Conservation (phyloP, 1,284 basidiomycete species). For the Trichosporon sp. region DNA sequence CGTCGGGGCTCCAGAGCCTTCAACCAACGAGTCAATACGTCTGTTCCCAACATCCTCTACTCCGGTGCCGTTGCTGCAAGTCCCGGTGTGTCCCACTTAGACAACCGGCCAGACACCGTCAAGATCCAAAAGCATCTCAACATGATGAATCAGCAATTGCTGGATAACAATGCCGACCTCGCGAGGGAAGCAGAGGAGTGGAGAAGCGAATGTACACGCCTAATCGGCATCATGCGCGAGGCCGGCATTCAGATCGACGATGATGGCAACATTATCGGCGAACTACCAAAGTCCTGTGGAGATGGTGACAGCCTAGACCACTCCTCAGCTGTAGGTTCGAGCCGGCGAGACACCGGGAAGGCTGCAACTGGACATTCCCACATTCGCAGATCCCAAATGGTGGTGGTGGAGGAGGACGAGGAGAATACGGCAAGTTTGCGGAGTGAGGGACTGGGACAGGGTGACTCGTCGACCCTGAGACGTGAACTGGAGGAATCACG, state of each 20-base stretch:
- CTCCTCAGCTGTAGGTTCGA: background rate
- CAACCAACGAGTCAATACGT: constrained; percentile 46
- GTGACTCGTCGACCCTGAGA: background rate
- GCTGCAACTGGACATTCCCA: background rate
- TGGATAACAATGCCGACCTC: constrained; percentile 48
- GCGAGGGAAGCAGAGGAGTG: constrained; percentile 51
- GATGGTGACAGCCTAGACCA: constrained; percentile 21
- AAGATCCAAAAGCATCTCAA: constrained; percentile 56
- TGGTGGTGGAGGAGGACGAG: constrained; percentile 39
- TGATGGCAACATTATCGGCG: constrained; percentile 16
- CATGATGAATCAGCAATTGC: constrained; percentile 54
- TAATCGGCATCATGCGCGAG: constrained; percentile 38
- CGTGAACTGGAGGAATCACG: constrained; percentile 39
- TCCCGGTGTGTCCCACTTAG: constrained; percentile 29
- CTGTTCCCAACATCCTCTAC: constrained; percentile 49
- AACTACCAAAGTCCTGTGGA: background rate
- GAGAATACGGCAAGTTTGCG: constrained; percentile 33
- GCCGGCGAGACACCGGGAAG: background rate
- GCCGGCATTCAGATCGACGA: constrained; percentile 46
- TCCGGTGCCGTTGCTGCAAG: constrained; percentile 26
- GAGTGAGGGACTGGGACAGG: background rate
- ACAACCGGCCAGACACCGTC: constrained; percentile 48
- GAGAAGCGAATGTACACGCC: constrained; percentile 43
- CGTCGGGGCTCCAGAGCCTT: constrained; percentile 40
- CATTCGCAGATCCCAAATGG: too few relatives aligned